These are phyloP conservation scores for Plenodomus lindquistii DNA, from an alignment of 2,329 filamentous ascomycete species.

Conservation along the genomic window DNA sequence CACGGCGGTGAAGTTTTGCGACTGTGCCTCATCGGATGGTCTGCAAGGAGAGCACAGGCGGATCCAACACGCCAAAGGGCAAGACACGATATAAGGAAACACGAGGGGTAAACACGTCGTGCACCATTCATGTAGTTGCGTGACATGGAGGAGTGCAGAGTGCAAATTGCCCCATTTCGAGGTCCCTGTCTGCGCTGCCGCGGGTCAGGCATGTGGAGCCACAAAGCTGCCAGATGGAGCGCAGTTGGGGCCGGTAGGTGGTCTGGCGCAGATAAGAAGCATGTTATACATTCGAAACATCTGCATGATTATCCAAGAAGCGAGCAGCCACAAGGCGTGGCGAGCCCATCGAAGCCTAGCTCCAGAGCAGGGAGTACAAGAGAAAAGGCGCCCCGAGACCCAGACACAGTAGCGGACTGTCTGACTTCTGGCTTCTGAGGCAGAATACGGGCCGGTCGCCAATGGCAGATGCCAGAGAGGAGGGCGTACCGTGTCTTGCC, in stretches of 20 bases:
- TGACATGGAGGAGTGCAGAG: slow-evolving; percentile 30
- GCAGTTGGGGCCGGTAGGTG: slow-evolving; percentile 24
- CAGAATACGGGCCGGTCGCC: slow-evolving; percentile 9
- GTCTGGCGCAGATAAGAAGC: slow-evolving; percentile 40
- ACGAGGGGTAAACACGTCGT: slow-evolving; percentile 15
- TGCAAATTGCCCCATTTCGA: slow-evolving; percentile 34
- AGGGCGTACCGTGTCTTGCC: slow-evolving; percentile 24
- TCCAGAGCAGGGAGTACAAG: slow-evolving; percentile 13
- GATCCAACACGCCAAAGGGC: slow-evolving; percentile 1
- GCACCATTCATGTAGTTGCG: slow-evolving; percentile 13
- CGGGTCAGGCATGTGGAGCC: slow-evolving; percentile 27
- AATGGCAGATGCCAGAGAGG: slow-evolving; percentile 10
- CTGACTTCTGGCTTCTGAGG: slow-evolving; percentile 4
- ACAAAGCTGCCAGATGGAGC: slow-evolving; percentile 21
- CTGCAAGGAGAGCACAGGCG: background rate
- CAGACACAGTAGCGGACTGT: slow-evolving; percentile 1
- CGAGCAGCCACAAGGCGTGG: slow-evolving; percentile 30
- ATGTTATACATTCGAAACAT: slow-evolving; percentile 18
- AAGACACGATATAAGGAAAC: slow-evolving; percentile 6
- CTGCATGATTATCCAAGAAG: slow-evolving; percentile 24
- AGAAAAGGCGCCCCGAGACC: slow-evolving; percentile 14
- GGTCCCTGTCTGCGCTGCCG: slow-evolving; percentile 32
- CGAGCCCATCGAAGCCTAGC: slow-evolving; percentile 13
- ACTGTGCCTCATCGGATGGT: slow-evolving; percentile 9
- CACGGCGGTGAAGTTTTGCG: slow-evolving; percentile 2